A percentile compares a stretch with the other conserved stretches of the same genome.
Evolutionary conservation across 2,329 filamentous ascomycete species (phyloP).

Genomic region (Incumbomyces delicatus): DNA sequence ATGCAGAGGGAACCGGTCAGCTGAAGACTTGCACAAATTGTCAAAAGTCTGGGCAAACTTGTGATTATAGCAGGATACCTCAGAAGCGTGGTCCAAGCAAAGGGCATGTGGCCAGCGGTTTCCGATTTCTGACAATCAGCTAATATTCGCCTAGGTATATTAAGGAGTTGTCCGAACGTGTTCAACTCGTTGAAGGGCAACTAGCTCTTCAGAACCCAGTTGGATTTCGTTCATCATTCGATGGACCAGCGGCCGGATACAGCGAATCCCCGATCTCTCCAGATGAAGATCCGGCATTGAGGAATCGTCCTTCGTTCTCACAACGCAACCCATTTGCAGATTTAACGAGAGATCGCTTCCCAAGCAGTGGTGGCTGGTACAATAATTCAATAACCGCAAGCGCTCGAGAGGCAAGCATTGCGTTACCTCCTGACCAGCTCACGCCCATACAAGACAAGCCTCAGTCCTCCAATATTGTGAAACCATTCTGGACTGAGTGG

Average conservation of each 20-base stretch:
- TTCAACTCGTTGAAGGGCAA: slow-evolving; percentile 73
- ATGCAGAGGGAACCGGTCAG: slow-evolving; percentile 52
- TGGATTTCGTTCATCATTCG: slow-evolving; percentile 29
- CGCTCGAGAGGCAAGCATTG: slow-evolving; percentile 15
- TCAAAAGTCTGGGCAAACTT: slow-evolving; percentile 62
- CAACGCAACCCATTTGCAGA: slow-evolving; percentile 28
- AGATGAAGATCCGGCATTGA: slow-evolving; percentile 30
- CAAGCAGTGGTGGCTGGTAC: slow-evolving; percentile 14
- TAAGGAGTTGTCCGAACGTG: slow-evolving; percentile 77
- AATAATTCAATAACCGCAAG: slow-evolving; percentile 4
- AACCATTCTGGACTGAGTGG: slow-evolving; percentile 8
- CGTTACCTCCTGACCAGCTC: slow-evolving; percentile 18
- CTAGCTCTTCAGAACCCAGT: slow-evolving; percentile 41
- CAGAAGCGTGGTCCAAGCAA: slow-evolving; percentile 86
- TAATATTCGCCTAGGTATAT: slow-evolving; percentile 55
- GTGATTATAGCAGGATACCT: slow-evolving; percentile 76
- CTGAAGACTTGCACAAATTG: slow-evolving; percentile 73
- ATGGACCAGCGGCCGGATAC: slow-evolving; percentile 11
- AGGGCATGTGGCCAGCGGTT: slow-evolving; percentile 45
- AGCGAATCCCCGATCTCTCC: slow-evolving; percentile 43
- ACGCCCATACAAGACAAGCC: slow-evolving; percentile 6
- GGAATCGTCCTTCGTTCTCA: slow-evolving; percentile 38
- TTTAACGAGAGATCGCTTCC: slow-evolving; percentile 15
- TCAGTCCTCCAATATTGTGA: slow-evolving; percentile 2
- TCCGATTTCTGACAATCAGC: slow-evolving; percentile 1